phyloP scores from a whole-genome alignment of 78 protist genomes.

The Dictyostelium intermedium region DNA sequence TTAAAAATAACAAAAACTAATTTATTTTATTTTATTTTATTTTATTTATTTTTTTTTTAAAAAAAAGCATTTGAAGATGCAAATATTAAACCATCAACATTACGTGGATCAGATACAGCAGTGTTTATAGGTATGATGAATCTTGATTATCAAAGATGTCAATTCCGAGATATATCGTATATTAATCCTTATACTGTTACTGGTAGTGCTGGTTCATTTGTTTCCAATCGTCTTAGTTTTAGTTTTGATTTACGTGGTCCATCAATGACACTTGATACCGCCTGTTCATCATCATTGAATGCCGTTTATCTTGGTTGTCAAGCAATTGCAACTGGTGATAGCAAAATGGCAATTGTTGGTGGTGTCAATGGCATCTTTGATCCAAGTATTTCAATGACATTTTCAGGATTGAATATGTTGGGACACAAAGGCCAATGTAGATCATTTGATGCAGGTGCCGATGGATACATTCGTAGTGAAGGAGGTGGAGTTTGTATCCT shows the following conservation, averaged over 20 bases:
- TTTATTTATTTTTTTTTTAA: not conserved
- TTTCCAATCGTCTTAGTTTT: conserved; percentile 87
- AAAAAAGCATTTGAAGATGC: conserved; percentile 73
- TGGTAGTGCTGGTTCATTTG: conserved; percentile 67
- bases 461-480: conserved; percentile 93
- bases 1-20: too few relatives aligned
- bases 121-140: conserved; percentile 74
- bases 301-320: conserved; percentile 84
- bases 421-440: conserved; percentile 82
- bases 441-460: conserved; percentile 88
- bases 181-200: conserved; percentile 30
- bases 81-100: conserved; percentile 44
- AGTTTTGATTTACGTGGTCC: conserved; percentile 89
- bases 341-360: conserved; percentile 86
- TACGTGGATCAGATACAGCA: conserved; percentile 62
- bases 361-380: conserved; percentile 85
- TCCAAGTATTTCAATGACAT: conserved; percentile 26
- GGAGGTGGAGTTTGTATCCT: conserved; percentile 85
- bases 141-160: conserved; percentile 17
- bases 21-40: too few relatives aligned
- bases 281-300: conserved; percentile 91
- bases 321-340: conserved; percentile 77
- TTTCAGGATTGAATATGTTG: conserved; percentile 71
- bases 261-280: conserved; percentile 91
- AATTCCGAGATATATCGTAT: not conserved